Evolutionary conservation across 169 alveolate genomes (phyloP).

Genomic region (Plasmodium coatneyi): DNA sequence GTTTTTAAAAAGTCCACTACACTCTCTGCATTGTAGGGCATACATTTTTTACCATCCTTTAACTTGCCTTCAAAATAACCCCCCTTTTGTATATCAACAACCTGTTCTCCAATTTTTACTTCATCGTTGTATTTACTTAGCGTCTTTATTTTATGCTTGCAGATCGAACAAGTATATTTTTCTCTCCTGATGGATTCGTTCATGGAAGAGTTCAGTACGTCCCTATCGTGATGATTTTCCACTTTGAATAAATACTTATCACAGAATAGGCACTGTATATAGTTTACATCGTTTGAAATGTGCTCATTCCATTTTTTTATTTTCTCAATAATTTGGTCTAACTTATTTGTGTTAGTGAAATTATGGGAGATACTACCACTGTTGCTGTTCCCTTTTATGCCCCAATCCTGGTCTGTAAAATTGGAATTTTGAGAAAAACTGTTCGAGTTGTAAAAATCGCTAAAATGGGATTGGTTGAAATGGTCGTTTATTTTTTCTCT

Average conservation of each 20-base stretch:
- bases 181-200: slow-evolving; percentile 18
- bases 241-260: slow-evolving; percentile 53
- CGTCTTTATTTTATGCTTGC: slow-evolving; percentile 48
- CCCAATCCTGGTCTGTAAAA: not conserved
- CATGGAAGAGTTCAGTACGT: not conserved
- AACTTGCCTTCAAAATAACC: not conserved
- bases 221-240: not conserved
- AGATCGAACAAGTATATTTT: slow-evolving; percentile 22
- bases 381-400: not conserved
- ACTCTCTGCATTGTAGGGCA: not conserved
- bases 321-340: slow-evolving; percentile 48
- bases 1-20: not conserved
- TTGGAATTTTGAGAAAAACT: not conserved
- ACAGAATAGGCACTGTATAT: slow-evolving; percentile 45
- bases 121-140: slow-evolving; percentile 35
- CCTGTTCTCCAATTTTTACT: not conserved
- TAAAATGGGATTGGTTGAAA: not conserved
- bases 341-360: not conserved
- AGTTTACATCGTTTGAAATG: slow-evolving; percentile 21
- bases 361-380: not conserved
- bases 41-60: slow-evolving; percentile 10
- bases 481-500: slow-evolving; percentile 1
- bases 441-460: not conserved
- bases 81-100: not conserved
- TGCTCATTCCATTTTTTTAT: slow-evolving; percentile 23